These are phyloP conservation scores for Geotrichum ghanense DNA, from an alignment of 805 yeast species.

Conservation along the genomic window DNA sequence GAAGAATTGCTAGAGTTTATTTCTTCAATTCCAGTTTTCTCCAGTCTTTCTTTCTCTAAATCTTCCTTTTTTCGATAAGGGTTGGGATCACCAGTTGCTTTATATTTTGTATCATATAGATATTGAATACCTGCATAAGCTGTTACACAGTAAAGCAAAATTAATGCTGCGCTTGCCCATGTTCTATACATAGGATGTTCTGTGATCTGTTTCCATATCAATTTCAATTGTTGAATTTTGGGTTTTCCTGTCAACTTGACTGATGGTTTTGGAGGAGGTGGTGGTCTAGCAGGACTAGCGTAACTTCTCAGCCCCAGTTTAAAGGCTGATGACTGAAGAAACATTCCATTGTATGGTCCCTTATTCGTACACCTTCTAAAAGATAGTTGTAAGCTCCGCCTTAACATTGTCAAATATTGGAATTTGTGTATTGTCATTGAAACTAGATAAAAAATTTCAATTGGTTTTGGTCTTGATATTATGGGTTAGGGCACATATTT, in stretches of 20 bases:
- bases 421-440: not conserved
- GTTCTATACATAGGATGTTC: constrained; percentile 11
- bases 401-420: not conserved
- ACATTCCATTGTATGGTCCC: too few species aligned
- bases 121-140: constrained; percentile 19
- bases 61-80: constrained; percentile 18
- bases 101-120: constrained; percentile 24
- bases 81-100: constrained; percentile 24
- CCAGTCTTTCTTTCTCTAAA: constrained; percentile 9
- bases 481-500: not conserved
- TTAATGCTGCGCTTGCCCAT: constrained; percentile 12
- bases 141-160: constrained; percentile 14
- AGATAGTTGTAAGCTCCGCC: not conserved
- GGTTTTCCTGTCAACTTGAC: not conserved
- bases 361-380: not conserved
- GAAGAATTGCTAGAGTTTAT: not conserved
- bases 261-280: not conserved
- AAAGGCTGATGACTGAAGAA: too few species aligned
- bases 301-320: too few species aligned
- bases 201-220: constrained; percentile 8
- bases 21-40: constrained; percentile 9
- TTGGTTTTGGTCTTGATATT: not conserved
- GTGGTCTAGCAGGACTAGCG: not conserved
- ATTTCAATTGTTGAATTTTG: constrained; percentile 4
- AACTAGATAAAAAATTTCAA: not conserved